Percentiles rank a stretch among this genome's conserved stretches.
These are phyloP conservation scores for Candida buenavistaensis DNA, from an alignment of 1,139 yeast genomes.

Conservation along the genomic window DNA sequence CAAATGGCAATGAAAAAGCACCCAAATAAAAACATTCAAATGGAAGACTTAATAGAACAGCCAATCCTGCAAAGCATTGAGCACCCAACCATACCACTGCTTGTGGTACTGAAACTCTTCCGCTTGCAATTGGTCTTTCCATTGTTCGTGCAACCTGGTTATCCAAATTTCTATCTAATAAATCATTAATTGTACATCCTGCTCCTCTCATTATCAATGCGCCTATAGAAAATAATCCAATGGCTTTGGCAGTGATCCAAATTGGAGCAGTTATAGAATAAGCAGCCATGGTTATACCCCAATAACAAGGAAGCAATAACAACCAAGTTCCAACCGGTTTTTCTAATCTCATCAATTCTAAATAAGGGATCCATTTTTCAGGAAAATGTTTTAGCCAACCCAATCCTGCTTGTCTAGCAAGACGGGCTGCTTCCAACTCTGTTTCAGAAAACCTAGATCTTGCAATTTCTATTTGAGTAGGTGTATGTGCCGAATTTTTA, in stretches of 20 bases:
- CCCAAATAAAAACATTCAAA: conserved; percentile 81
- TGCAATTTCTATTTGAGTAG: conserved; percentile 12
- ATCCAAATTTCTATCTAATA: conserved; percentile 81
- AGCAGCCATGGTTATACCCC: conserved; percentile 89
- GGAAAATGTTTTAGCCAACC: conserved; percentile 70
- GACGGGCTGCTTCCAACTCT: conserved; percentile 56
- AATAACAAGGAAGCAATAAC: conserved; percentile 72
- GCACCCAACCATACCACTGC: conserved; percentile 76
- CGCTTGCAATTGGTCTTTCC: conserved; percentile 89
- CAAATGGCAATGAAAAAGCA: conserved; percentile 75
- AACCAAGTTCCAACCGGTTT: conserved; percentile 93
- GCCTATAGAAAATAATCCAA: conserved; percentile 75
- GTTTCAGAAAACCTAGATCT: conserved; percentile 45
- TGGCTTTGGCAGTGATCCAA: conserved; percentile 55
- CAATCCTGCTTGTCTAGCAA: conserved; percentile 56
- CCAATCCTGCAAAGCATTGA: conserved; percentile 77
- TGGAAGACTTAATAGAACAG: conserved; percentile 71
- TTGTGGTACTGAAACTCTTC: conserved; percentile 68
- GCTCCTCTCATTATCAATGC: conserved; percentile 95
- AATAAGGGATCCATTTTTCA: conserved; percentile 76
- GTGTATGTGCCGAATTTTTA: conserved; percentile 4
- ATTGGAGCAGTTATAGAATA: conserved; percentile 69
- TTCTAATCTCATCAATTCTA: conserved; percentile 87
- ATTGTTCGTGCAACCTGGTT: conserved; percentile 82
- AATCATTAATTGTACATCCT: conserved; percentile 94